Evolutionary conservation across 345 rosid species (phyloP).

Genomic region (Populus euphratica): DNA sequence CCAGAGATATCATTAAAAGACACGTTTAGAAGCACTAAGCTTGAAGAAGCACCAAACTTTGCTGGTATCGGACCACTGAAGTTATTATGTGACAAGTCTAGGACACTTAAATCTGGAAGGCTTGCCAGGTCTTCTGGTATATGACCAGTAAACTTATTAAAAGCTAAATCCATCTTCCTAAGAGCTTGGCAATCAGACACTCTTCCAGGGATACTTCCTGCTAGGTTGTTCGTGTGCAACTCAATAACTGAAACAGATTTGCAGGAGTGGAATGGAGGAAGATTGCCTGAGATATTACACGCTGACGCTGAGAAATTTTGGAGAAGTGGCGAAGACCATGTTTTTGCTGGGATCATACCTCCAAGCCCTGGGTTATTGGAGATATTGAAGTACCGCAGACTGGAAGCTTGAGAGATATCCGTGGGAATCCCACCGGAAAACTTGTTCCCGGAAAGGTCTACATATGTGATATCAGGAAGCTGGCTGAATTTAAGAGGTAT

Average conservation of each 20-base stretch:
- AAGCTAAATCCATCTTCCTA: constrained; percentile 48
- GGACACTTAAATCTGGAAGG: constrained; percentile 46
- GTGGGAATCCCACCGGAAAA: constrained; percentile 66
- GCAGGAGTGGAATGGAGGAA: constrained; percentile 65
- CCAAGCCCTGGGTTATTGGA: constrained; percentile 62
- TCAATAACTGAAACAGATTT: constrained; percentile 60
- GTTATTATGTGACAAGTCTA: constrained; percentile 65
- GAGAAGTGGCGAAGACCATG: constrained; percentile 68
- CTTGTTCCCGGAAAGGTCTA: constrained; percentile 75
- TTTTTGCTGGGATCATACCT: constrained; percentile 49
- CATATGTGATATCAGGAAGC: constrained; percentile 62
- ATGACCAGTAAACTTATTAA: constrained; percentile 50
- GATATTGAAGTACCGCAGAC: constrained; percentile 72
- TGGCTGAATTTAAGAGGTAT: constrained; percentile 57
- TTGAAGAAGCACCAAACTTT: constrained; percentile 47
- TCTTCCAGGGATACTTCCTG: constrained; percentile 48
- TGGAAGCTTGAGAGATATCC: constrained; percentile 54
- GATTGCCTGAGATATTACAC: constrained; percentile 56
- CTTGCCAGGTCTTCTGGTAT: constrained; percentile 52
- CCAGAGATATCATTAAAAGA: constrained; percentile 66
- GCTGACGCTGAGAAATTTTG: constrained; percentile 77
- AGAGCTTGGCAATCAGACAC: constrained; percentile 59
- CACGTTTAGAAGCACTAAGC: constrained; percentile 47
- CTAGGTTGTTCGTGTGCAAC: constrained; percentile 49
- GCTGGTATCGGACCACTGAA: constrained; percentile 60